phyloP scores from a whole-genome alignment of 2,329 filamentous ascomycete species.

The Fonsecaea erecta region DNA sequence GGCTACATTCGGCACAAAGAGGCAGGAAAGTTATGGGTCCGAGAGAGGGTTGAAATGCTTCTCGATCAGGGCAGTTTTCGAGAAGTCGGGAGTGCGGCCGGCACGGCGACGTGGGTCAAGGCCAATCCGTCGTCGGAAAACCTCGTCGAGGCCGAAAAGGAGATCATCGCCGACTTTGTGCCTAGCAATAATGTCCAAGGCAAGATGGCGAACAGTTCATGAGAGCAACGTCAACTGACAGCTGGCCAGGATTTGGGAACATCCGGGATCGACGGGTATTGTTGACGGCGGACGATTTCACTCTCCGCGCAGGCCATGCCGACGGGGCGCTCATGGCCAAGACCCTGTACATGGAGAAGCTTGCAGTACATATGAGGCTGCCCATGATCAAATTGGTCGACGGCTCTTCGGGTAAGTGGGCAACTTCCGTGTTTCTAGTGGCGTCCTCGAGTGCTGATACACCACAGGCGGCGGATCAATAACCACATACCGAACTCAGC shows the following conservation, averaged over 20 bases:
- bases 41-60: constrained; percentile 64
- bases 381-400: constrained; percentile 68
- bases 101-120: constrained; percentile 59
- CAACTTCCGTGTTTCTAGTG: not conserved
- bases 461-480: constrained; percentile 37
- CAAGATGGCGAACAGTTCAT: not conserved
- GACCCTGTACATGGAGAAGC: constrained; percentile 64
- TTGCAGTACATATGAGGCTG: constrained; percentile 62
- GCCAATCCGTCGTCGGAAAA: constrained; percentile 40
- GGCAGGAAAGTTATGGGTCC: constrained; percentile 68
- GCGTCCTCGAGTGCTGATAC: not conserved
- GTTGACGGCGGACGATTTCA: constrained; percentile 69
- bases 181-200: constrained; percentile 68
- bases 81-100: constrained; percentile 65
- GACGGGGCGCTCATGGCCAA: constrained; percentile 64
- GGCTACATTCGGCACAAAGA: constrained; percentile 68
- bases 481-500: not conserved
- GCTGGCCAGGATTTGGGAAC: not conserved
- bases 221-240: constrained; percentile 18
- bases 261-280: constrained; percentile 54
- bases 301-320: constrained; percentile 66
- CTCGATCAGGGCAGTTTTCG: constrained; percentile 61
- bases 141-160: constrained; percentile 39
- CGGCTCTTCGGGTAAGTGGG: constrained; percentile 60
- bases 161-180: constrained; percentile 58